Evolutionary conservation across 805 yeast species (phyloP), one percentile per base, ranked within the genome.

Genomic region (Teunomyces funiuensis): DNA sequence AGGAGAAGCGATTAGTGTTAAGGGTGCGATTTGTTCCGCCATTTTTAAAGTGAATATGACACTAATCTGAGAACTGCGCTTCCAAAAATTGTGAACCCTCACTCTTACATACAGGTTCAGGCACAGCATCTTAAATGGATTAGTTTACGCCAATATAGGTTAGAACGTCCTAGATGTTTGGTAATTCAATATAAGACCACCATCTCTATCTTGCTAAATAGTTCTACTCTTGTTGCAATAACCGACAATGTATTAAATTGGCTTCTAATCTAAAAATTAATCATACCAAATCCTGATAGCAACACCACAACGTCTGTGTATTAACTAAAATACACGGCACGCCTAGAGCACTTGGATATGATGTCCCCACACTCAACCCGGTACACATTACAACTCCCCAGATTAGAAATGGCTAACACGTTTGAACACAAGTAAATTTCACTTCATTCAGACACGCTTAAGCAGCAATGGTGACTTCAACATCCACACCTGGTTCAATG

Each of bases 401-500:
- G 14, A 27, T 27, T 27, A 14, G 29, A 27, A 14, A 27, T 27
- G 29, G 16, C 16, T 27, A 13, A 26, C 9, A 22, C 10, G 25
- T 22, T 22, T 22, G 25, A 22, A 22, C 25, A 8, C 25, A 22
- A 22, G 9, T 11, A 8, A 22, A 8, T 5, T 22, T 22, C 10
- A 22, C 25, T 6, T 22, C 9, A 11, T 22, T 23, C 13, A 9
- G 22, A 11, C 37, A 26, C 54, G 63, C 62, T 80, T 82, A 82
- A 71, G 86, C 85, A 69, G 93, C 90, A 69, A 85, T 82, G 72
- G 91, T 84, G 65, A 85, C 93, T 77, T 85, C 93, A 61, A 91
- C 93, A 82, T 90, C 96, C 68, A 91, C 97, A 86, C 97, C 98
- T 66, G 98, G 96, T 81, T 89, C 96, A 72, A 91, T 85, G 79